Evolutionary conservation across 2,329 filamentous ascomycete genomes (phyloP).

Genomic region (Botrytis byssoidea): DNA sequence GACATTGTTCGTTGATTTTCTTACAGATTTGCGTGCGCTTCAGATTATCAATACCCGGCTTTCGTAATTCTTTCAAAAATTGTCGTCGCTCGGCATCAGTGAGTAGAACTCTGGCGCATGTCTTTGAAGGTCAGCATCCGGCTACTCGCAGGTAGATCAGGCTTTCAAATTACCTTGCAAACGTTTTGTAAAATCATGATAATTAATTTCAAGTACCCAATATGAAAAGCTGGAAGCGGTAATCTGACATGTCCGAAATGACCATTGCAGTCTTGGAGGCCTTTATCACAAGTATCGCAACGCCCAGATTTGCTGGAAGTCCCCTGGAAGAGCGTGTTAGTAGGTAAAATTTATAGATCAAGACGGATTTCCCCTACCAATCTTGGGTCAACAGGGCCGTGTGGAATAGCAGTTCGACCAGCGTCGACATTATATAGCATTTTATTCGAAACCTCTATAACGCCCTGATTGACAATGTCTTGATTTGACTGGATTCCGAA

Average conservation of each 20-base stretch:
- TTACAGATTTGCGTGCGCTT: constrained; percentile 81
- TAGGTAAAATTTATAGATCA: neutral
- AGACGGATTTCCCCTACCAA: constrained; percentile 50
- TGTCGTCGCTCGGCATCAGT: constrained; percentile 74
- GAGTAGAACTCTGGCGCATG: constrained; percentile 81
- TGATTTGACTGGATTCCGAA: constrained; percentile 93
- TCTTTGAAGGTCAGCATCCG: constrained; percentile 42
- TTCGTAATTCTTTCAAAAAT: constrained; percentile 77
- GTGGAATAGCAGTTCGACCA: constrained; percentile 69
- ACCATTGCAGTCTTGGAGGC: constrained; percentile 81
- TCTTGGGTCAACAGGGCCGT: constrained; percentile 85
- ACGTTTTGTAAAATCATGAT: constrained; percentile 91
- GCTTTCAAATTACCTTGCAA: constrained; percentile 63
- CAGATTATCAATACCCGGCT: constrained; percentile 82
- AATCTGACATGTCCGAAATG: constrained; percentile 94
- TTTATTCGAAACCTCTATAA: constrained; percentile 91
- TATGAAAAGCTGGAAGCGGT: constrained; percentile 89
- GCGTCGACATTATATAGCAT: constrained; percentile 88
- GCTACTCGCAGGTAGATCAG: constrained; percentile 15
- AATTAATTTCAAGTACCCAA: constrained; percentile 92
- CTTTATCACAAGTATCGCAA: constrained; percentile 81
- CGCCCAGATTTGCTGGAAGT: constrained; percentile 79
- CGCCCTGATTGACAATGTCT: constrained; percentile 92
- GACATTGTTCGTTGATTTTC: constrained; percentile 83
- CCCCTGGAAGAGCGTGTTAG: constrained; percentile 48